Evolutionary conservation across 441 rosid genomes (phyloP).

Genomic region (Melastoma candidum): DNA sequence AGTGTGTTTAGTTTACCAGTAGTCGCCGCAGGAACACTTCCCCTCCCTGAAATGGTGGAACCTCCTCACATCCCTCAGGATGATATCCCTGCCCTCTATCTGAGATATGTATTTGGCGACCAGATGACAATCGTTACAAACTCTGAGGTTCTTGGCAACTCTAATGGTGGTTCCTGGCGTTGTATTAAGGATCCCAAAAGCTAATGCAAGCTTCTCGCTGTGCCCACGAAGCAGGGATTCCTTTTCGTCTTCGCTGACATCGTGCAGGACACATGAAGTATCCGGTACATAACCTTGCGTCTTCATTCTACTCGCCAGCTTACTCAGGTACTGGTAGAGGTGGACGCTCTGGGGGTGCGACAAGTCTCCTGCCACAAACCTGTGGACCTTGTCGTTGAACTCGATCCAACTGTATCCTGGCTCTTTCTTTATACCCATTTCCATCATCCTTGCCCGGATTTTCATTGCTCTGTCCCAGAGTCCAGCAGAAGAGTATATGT

Average conservation of each 20-base stretch:
- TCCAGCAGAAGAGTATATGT: constrained; percentile 52
- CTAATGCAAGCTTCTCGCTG: constrained; percentile 84
- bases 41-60: constrained; percentile 83
- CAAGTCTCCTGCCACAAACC: constrained; percentile 46
- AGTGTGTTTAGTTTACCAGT: constrained; percentile 38
- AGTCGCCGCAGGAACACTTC: constrained; percentile 70
- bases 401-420: constrained; percentile 79
- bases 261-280: constrained; percentile 78
- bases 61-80: constrained; percentile 73
- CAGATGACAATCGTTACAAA: constrained; percentile 75
- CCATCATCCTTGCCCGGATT: constrained; percentile 47
- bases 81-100: constrained; percentile 58
- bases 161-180: constrained; percentile 60
- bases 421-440: constrained; percentile 52
- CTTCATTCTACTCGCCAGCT: constrained; percentile 51
- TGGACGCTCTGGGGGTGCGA: constrained; percentile 52
- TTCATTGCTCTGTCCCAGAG: constrained; percentile 58
- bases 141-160: constrained; percentile 83
- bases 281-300: constrained; percentile 74
- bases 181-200: constrained; percentile 70
- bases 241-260: constrained; percentile 68
- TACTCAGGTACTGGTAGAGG: constrained; percentile 45
- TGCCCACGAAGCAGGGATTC: constrained; percentile 77
- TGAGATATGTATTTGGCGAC: constrained; percentile 66
- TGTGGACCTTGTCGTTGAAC: constrained; percentile 46